These are phyloP conservation scores for Rheum nobile DNA, from an alignment of 148 eudicot genomes.

Conservation along the genomic window DNA sequence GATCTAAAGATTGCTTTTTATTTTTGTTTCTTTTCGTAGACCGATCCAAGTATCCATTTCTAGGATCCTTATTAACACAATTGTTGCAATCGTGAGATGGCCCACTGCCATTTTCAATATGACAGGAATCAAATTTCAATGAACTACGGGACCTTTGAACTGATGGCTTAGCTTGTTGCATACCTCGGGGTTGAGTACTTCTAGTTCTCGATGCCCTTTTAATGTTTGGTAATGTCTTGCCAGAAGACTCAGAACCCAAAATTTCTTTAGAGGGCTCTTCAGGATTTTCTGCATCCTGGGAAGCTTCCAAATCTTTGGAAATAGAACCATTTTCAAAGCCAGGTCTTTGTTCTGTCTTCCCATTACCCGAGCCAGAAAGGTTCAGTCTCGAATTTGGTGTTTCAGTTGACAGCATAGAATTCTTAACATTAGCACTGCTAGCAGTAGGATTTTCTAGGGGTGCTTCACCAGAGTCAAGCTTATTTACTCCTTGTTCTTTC, in stretches of 20 bases:
- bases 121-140: constrained; percentile 27
- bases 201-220: constrained; percentile 32
- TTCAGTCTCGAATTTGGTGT: constrained; percentile 17
- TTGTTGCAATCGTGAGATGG: constrained; percentile 24
- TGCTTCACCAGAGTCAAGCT: constrained; percentile 21
- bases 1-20: constrained; percentile 49
- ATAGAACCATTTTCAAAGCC: constrained; percentile 32
- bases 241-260: constrained; percentile 13
- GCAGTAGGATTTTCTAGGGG: constrained; percentile 25
- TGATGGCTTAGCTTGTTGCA: constrained; percentile 19
- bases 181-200: constrained; percentile 33
- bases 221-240: constrained; percentile 18
- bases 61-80: constrained; percentile 19
- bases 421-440: constrained; percentile 16
- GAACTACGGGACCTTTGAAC: constrained; percentile 55
- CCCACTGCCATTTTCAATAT: constrained; percentile 21
- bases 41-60: constrained; percentile 39
- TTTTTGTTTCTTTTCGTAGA: constrained; percentile 49
- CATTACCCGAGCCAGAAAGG: constrained; percentile 21
- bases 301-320: constrained; percentile 29
- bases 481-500: constrained; percentile 38
- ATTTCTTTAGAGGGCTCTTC: constrained; percentile 33
- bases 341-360: constrained; percentile 28
- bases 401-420: constrained; percentile 23
- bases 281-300: constrained; percentile 19